phyloP scores from a whole-genome alignment of 371 early-diverging fungal species.

The Syncephalastrum contaminatum region DNA sequence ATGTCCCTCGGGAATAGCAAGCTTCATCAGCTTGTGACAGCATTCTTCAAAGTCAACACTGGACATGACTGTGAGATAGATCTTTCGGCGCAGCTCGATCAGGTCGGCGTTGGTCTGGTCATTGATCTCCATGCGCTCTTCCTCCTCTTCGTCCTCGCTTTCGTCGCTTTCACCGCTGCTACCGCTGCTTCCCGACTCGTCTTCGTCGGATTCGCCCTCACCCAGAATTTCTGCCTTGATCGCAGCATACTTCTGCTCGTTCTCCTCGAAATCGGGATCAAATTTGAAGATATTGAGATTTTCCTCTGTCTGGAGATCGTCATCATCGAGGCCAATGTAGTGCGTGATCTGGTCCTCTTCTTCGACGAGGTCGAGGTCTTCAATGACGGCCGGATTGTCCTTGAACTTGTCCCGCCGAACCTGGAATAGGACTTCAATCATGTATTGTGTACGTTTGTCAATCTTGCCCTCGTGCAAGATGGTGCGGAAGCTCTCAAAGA shows the following conservation, averaged over 20 bases:
- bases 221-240: conserved; percentile 92
- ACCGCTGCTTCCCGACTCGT: conserved; percentile 50
- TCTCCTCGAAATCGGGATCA: conserved; percentile 80
- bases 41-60: conserved; percentile 95
- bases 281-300: conserved; percentile 81
- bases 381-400: conserved; percentile 69
- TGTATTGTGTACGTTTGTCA: conserved; percentile 94
- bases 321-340: conserved; percentile 85
- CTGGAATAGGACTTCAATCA: conserved; percentile 97
- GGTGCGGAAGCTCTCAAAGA: conserved; percentile 91
- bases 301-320: conserved; percentile 80
- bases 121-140: conserved; percentile 68
- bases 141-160: conserved; percentile 37
- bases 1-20: conserved; percentile 81
- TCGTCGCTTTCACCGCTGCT: conserved; percentile 58
- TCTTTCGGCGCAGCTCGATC: conserved; percentile 86
- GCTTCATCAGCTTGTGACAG: conserved; percentile 90
- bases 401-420: conserved; percentile 94
- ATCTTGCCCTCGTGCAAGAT: conserved; percentile 94
- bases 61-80: conserved; percentile 97
- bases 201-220: conserved; percentile 67
- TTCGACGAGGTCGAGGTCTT: conserved; percentile 93
- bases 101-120: conserved; percentile 91
- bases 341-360: conserved; percentile 97
- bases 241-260: conserved; percentile 79